Percentiles rank a stretch among this genome's conserved stretches.
Evolutionary conservation across 139 green algal species (phyloP).

Genomic region (Marvania coccoides): DNA sequence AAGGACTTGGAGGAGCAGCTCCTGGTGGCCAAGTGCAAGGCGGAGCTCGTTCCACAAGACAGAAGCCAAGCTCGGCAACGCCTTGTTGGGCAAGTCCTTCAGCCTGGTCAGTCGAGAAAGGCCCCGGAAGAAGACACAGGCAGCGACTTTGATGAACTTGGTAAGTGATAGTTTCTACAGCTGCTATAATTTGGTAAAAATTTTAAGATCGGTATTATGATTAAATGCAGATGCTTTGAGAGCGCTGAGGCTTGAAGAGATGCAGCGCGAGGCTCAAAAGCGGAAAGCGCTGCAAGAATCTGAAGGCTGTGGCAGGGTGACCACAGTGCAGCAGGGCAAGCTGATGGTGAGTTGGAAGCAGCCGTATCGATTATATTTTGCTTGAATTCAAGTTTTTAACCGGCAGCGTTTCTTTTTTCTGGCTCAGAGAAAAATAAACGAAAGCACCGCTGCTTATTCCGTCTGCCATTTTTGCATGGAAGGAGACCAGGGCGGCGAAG

Average conservation of each 20-base stretch:
- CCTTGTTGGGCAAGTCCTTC: not conserved
- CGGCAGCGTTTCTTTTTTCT: too few species aligned
- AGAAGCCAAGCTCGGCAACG: conserved; percentile 9
- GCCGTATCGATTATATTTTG: too few species aligned
- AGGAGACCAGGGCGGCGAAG: not conserved
- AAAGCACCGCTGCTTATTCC: not conserved
- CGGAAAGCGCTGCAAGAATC: not conserved
- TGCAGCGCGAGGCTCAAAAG: not conserved
- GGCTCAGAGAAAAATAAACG: too few species aligned
- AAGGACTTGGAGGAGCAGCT: conserved; percentile 9
- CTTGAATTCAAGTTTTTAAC: too few species aligned
- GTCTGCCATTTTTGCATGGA: not conserved
- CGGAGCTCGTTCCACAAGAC: conserved; percentile 7
- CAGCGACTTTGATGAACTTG: too few species aligned
- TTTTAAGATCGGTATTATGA: too few species aligned
- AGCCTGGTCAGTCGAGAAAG: too few species aligned
- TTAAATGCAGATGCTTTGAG: not conserved
- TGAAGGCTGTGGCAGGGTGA: not conserved
- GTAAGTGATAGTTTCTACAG: too few species aligned
- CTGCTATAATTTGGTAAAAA: too few species aligned
- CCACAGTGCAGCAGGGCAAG: not conserved
- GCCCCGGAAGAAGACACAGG: too few species aligned
- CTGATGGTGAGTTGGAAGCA: not conserved
- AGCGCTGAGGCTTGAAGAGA: not conserved
- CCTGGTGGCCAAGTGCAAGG: conserved; percentile 8